Percentiles rank a stretch among this genome's conserved stretches.
Evolutionary conservation across 2,329 filamentous ascomycete species (phyloP).

Genomic region (Claviceps maximensis): DNA sequence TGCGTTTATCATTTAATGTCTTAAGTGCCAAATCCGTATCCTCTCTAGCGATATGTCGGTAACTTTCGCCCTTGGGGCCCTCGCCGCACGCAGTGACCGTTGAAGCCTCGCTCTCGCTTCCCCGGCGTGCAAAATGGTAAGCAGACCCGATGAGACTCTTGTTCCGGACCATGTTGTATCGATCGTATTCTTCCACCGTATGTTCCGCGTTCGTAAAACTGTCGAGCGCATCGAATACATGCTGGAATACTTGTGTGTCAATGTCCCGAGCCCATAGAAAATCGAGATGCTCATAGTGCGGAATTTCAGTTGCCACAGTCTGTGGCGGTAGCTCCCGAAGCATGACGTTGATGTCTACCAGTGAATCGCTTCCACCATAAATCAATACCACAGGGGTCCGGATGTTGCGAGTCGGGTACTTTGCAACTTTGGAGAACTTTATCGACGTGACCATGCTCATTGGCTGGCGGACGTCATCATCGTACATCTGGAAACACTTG

Average conservation of each 20-base stretch:
- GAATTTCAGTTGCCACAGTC: conserved; percentile 75
- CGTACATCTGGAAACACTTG: conserved; percentile 94
- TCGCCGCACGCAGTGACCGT: conserved; percentile 12
- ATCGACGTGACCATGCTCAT: conserved; percentile 55
- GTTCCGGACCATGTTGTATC: conserved; percentile 38
- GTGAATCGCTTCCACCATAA: conserved; percentile 84
- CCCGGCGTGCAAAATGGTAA: conserved; percentile 14
- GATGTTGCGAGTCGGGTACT: conserved; percentile 94
- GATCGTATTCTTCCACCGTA: conserved; percentile 46
- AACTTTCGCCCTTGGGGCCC: conserved; percentile 2
- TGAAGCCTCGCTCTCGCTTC: conserved; percentile 25
- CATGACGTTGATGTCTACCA: conserved; percentile 92
- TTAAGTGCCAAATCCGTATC: conserved; percentile 1
- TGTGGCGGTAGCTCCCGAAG: conserved; percentile 71
- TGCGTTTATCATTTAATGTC: neutral
- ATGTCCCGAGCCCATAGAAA: conserved; percentile 90
- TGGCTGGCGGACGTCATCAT: conserved; percentile 77
- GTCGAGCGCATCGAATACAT: conserved; percentile 81
- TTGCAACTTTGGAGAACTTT: conserved; percentile 92
- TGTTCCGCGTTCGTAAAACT: conserved; percentile 49
- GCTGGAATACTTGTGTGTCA: conserved; percentile 70
- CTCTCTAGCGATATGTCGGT: conserved; percentile 19
- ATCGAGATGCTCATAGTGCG: conserved; percentile 92
- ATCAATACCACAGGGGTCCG: conserved; percentile 87
- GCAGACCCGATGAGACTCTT: conserved; percentile 33